These are phyloP conservation scores for Plasmodiophora brassicae DNA, from an alignment of 208 protist genomes.

Conservation along the genomic window DNA sequence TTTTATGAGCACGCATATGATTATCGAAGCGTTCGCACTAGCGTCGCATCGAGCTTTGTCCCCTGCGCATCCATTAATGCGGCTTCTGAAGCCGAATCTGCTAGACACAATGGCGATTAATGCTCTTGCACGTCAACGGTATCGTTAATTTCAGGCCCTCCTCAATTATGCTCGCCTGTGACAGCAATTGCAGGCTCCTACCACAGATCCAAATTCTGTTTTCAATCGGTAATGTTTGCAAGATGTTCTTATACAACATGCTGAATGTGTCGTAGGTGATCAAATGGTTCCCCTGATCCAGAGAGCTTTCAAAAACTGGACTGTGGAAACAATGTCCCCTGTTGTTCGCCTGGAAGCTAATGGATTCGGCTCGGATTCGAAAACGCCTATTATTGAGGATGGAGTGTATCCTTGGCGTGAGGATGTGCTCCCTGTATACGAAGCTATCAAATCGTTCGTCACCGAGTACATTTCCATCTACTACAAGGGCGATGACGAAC, in stretches of 20 bases:
- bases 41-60: neutral
- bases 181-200: neutral
- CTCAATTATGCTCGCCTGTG: neutral
- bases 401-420: conserved; percentile 31
- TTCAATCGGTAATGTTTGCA: neutral
- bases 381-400: neutral
- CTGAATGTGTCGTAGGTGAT: neutral
- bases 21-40: neutral
- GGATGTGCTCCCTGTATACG: neutral
- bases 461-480: neutral
- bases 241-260: neutral
- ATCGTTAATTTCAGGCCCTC: neutral
- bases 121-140: conserved; percentile 2
- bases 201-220: neutral
- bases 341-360: neutral
- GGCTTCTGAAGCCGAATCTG: conserved; percentile 33
- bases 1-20: neutral
- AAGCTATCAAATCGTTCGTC: neutral
- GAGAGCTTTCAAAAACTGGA: neutral
- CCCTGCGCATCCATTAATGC: neutral
- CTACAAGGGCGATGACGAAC: neutral
- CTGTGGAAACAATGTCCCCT: neutral
- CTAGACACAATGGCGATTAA: neutral
- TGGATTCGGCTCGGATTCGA: neutral
- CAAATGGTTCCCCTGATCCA: neutral